A percentile compares a stretch with the other conserved stretches of the same genome.
phyloP scores from a whole-genome alignment of 306 rosid species.

The Cucurbita moschata region DNA sequence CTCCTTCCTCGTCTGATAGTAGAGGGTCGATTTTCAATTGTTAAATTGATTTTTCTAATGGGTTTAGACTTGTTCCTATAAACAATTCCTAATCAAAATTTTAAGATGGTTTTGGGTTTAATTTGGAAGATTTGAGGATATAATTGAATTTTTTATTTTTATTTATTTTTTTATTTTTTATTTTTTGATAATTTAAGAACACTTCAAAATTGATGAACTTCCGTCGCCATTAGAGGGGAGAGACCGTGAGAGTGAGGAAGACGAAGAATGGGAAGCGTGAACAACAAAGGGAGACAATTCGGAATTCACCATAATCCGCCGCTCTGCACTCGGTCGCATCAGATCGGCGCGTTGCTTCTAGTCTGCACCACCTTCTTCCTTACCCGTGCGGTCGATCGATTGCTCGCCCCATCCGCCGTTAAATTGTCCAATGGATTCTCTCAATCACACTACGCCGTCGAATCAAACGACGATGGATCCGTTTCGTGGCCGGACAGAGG shows the following conservation, averaged over 20 bases:
- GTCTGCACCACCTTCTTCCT: conserved; percentile 52
- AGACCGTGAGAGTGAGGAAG: background rate
- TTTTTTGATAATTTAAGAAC: too few relatives aligned
- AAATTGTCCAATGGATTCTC: conserved; percentile 13
- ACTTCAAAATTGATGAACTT: background rate
- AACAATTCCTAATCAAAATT: too few relatives aligned
- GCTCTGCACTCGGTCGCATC: conserved; percentile 68
- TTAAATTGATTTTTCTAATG: too few relatives aligned
- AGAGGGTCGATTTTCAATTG: too few relatives aligned
- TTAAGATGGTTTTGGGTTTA: too few relatives aligned
- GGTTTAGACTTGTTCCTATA: too few relatives aligned
- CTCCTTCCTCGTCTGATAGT: too few relatives aligned
- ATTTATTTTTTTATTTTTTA: too few relatives aligned
- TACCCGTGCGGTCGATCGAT: conserved; percentile 36
- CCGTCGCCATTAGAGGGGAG: background rate
- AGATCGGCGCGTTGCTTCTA: conserved; percentile 60
- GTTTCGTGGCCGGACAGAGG: conserved; percentile 47
- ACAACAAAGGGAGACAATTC: conserved; percentile 36
- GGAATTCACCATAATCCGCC: conserved; percentile 22
- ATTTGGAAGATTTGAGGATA: too few relatives aligned
- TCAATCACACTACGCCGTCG: conserved; percentile 10
- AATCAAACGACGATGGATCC: conserved; percentile 20
- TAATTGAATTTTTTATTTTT: too few relatives aligned
- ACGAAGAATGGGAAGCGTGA: conserved; percentile 24
- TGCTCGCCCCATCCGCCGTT: conserved; percentile 21